Conservation (phyloP, 176 grass and related monocot genomes). For the Raddia guianensis region DNA sequence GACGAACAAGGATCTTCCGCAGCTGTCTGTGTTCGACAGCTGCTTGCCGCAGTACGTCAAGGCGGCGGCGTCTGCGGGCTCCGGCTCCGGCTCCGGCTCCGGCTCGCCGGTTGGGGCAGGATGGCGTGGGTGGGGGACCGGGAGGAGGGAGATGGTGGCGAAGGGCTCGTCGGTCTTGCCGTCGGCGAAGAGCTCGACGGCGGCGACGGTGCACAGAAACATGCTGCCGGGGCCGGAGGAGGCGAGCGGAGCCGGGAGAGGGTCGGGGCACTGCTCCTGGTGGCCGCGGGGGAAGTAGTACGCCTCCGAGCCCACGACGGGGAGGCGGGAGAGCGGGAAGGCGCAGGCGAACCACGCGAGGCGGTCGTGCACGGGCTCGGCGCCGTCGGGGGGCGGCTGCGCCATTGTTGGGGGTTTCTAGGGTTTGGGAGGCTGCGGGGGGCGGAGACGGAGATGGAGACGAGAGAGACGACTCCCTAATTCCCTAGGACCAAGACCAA, state of each 20-base stretch:
- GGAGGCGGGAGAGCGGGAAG: conserved; percentile 49
- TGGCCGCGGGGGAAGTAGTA: conserved; percentile 85
- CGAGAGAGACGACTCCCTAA: too few relatives aligned
- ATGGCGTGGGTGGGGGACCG: neutral
- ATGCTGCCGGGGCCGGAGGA: neutral
- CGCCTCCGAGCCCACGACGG: conserved; percentile 51
- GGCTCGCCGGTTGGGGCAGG: too few relatives aligned
- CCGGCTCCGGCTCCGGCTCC: neutral
- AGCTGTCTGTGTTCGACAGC: conserved; percentile 84
- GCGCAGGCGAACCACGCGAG: conserved; percentile 68
- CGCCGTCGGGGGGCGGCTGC: too few relatives aligned
- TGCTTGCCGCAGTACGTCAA: conserved; percentile 56
- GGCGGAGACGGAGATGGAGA: too few relatives aligned
- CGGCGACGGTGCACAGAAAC: conserved; percentile 54
- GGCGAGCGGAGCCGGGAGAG: conserved; percentile 26
- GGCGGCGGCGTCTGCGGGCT: neutral
- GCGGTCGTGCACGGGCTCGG: neutral
- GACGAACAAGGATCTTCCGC: conserved; percentile 70
- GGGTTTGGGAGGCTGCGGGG: neutral
- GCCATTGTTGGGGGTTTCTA: too few relatives aligned
- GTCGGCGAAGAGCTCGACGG: conserved; percentile 48
- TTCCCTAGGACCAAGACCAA: too few relatives aligned
- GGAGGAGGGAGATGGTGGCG: conserved; percentile 47
- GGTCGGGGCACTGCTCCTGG: conserved; percentile 57
- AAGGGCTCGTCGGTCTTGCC: conserved; percentile 60